Evolutionary conservation across 2,329 filamentous ascomycete species (phyloP), one percentile per base, ranked within the genome.

Genomic region (Albifimbria verrucaria): DNA sequence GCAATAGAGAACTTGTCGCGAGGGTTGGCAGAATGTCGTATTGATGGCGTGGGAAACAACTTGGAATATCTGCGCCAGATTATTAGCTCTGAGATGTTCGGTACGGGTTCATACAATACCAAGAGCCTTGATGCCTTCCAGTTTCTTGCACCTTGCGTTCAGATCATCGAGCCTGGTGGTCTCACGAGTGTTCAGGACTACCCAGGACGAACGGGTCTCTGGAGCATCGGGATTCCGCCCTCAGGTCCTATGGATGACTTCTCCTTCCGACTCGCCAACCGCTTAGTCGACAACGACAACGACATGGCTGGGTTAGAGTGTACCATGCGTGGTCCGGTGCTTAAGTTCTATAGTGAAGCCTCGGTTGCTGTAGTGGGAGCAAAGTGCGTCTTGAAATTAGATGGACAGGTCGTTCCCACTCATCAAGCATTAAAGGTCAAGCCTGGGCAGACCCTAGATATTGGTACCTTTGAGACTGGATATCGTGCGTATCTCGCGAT

Each of bases 1-100:
- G 86, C 87, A 1, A 74, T 90, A 6, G 77, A 81, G 49, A 89
- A 87, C 54, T 72, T 91, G 18, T 76, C 76, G 0, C 69, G 76
- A 1, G 86, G 86, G 0, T 69, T 90, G 4, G 82, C 83, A 60
- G 71, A 82, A 5, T 69, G 65, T 0, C 52, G 53, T 1, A 61
- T 72, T 2, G 58, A 63, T 1, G 69, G 70, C 1, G 59, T 72
- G 0, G 61, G 67, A 52, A 71, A 68, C 4, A 73, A 72, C 21
- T 51, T 72, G 2, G 64, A 66, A 4, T 73, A 72, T 42, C 55
- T 71, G 6, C 55, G 53, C 0, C 60, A 65, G 17, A 65, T 72
- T 9, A 50, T 71, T 2, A 48, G 57, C 0, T 68, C 66, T 3
- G 44, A 57, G 4, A 46, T 61, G 36, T 71, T 72, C 45, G 52